A percentile compares a stretch with the other conserved stretches of the same genome.
Evolutionary conservation across 805 yeast genomes (phyloP).

Genomic region (Cyberlindnera mississippiensis): DNA sequence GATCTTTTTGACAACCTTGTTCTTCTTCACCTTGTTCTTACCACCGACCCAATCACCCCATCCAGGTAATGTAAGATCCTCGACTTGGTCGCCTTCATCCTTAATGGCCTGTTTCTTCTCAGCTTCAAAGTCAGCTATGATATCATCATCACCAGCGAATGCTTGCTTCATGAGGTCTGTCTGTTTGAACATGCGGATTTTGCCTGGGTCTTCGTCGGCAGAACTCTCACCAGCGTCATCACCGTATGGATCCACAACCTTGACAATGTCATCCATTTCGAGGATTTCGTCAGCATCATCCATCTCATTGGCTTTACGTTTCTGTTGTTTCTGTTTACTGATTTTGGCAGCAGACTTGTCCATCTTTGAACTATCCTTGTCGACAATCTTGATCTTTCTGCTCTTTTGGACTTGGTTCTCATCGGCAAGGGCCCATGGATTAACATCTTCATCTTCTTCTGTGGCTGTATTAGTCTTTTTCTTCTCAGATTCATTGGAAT

Average conservation of each 20-base stretch:
- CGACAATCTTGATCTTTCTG: constrained; percentile 44
- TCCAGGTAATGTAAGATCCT: constrained; percentile 86
- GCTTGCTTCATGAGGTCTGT: constrained; percentile 83
- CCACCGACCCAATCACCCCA: constrained; percentile 98
- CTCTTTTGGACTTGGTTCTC: constrained; percentile 34
- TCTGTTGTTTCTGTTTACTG: constrained; percentile 26
- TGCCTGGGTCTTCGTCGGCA: constrained; percentile 41
- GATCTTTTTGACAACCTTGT: constrained; percentile 63
- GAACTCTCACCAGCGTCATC: constrained; percentile 32
- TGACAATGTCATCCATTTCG: constrained; percentile 52
- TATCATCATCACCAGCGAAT: constrained; percentile 98
- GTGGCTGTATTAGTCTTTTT: no score
- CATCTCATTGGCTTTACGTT: constrained; percentile 33
- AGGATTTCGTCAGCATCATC: constrained; percentile 37
- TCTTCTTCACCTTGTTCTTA: constrained; percentile 39
- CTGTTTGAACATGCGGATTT: constrained; percentile 62
- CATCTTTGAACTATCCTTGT: constrained; percentile 44
- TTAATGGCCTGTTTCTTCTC: constrained; percentile 66
- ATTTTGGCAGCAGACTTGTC: constrained; percentile 39
- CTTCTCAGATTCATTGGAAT: background rate
- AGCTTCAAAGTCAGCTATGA: constrained; percentile 66
- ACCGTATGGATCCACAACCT: constrained; percentile 45
- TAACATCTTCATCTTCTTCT: constrained; percentile 30
- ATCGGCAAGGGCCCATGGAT: constrained; percentile 47
- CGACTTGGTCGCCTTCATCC: constrained; percentile 85